Evolutionary conservation across 2,329 filamentous ascomycete genomes (phyloP).

Genomic region (Pseudogymnoascus sp.): DNA sequence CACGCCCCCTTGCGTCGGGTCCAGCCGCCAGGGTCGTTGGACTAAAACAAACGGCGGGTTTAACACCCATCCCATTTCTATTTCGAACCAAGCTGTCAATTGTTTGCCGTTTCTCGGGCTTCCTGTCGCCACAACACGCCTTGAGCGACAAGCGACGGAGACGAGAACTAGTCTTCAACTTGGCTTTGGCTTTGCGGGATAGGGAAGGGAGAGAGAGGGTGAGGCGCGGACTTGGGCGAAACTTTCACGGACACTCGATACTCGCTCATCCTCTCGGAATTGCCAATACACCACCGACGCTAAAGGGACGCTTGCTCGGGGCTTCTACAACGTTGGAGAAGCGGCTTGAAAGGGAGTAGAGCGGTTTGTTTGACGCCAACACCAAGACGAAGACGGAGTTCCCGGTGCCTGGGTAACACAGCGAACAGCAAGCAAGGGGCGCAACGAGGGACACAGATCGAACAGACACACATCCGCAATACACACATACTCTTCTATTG

Average conservation of each 20-base stretch:
- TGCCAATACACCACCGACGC: not conserved
- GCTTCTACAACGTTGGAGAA: not conserved
- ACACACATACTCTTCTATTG: not conserved
- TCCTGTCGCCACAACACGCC: not conserved
- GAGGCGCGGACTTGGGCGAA: not conserved
- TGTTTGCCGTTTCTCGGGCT: not conserved
- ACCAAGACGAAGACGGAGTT: not conserved
- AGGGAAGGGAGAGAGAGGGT: not conserved
- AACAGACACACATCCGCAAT: not conserved
- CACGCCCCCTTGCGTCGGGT: not conserved
- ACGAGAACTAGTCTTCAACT: not conserved
- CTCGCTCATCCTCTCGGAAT: not conserved
- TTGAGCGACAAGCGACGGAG: not conserved
- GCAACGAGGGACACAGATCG: not conserved
- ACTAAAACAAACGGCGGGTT: not conserved
- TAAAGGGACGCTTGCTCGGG: not conserved
- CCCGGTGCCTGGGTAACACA: not conserved
- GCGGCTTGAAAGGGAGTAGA: not conserved
- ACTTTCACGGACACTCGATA: not conserved
- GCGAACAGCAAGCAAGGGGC: not conserved
- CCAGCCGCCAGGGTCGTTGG: not conserved
- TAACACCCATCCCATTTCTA: not conserved
- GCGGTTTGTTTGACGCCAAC: not conserved
- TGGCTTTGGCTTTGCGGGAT: not conserved
- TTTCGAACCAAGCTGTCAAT: not conserved